Evolutionary conservation across 495 filamentous ascomycete genomes (phyloP), one percentile per base, ranked within the genome.

Genomic region (Penicillium macrosclerotiorum): DNA sequence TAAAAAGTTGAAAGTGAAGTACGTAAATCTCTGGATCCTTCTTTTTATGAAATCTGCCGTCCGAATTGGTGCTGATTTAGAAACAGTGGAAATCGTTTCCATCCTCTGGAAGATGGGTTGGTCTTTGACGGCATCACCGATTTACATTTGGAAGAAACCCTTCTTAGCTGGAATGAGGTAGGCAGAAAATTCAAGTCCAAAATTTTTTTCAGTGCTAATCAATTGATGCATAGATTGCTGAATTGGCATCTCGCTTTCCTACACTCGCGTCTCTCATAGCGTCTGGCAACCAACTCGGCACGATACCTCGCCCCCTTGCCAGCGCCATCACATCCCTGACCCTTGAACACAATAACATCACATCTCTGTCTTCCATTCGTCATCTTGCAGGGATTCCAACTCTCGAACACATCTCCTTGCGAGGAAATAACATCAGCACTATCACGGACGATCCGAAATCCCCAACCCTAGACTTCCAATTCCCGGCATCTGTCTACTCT

Each of bases 331-430:
- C 71, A 0, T 78, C 74, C 4, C 56, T 96, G 7, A 81, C 76
- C 31, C 75, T 97, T 5, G 88, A 93, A 39, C 79, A 81, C 57
- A 96, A 96, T 55, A 65, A 78, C 7, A 80, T 96, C 55, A 73
- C 71, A 26, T 72, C 76, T 20, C 55, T 92, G 27, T 64, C 74
- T 8, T 69, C 81, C 24, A 49, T 95, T 5, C 71, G 67, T 6
- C 62, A 75, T 25, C 71, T 96, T 2, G 48, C 80, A 2, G 39
- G 54, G 0, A 67, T 93, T 14, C 69, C 76, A 8, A 72, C 73
- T 32, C 79, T 97, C 19, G 71, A 78, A 29, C 68, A 68, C 14
- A 51, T 68, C 47, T 77, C 73, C 12, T 48, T 69, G 57, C 67
- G 62, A 38, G 63, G 68, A 8, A 81, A 78, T 49, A 55, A 52